Evolutionary conservation across 2,329 filamentous ascomycete genomes (phyloP), one percentile per base, ranked within the genome.

Genomic region (Tothia fuscella): DNA sequence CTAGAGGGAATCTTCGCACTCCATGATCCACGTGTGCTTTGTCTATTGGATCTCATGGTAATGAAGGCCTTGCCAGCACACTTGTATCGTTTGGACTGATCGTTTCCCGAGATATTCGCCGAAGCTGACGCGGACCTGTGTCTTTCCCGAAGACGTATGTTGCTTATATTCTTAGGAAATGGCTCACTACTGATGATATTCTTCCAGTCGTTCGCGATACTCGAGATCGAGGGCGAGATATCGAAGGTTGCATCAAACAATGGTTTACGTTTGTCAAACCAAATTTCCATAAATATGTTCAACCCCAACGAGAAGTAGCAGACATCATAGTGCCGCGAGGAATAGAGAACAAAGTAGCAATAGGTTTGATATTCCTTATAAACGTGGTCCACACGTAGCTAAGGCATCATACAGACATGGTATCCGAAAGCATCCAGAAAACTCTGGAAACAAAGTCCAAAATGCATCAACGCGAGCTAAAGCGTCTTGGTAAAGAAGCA

Each of bases 201-300:
- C 40, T n/a, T n/a, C 12, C 34, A 87, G 82, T 93, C 50, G 67
- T 86, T 28, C 82, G 91, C 54, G 91, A 98, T 62, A 85, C 96
- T 17, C 77, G 77, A 52, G 85, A 94, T 53, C 78, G 91, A 53
- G 89, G 84, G 3, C 76, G 91, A 56, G 89, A 94, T 54, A 82
- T 96, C 43, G 83, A 95, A 56, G 91, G 91, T 30, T 89, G 88
- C 54, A 88, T 98, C 59, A 96, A 96, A 62, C 91, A 98, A 60
- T 98, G 91, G 91, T 95, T 96, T 58, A 68, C 67, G 9, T 98
- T 83, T 57, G 91, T 98, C 32, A 98, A 98, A 62, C 91, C 91
- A 3, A 96, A 96, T 55, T 96, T 93, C 53, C 82, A 89, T 59
- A 85, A 82, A 70, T 96, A 76, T 56, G 91, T 98, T 43, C 82